Conservation (phyloP, 73 alveolate species). For the Uronychia binucleata region DNA sequence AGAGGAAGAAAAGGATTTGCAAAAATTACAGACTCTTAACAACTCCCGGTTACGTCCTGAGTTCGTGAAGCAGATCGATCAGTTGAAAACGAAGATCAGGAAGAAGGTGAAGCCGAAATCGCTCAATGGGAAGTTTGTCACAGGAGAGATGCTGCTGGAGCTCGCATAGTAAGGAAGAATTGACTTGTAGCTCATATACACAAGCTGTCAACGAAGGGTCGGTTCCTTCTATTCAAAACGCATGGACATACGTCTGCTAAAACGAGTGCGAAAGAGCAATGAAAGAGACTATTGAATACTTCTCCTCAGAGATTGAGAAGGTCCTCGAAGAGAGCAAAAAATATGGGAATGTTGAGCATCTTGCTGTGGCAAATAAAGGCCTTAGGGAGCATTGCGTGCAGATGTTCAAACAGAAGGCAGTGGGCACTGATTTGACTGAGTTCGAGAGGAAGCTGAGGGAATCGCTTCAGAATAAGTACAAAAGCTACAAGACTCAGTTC, state of each 20-base stretch:
- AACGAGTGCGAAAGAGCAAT: conserved; percentile 90
- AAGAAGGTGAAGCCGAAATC: conserved; percentile 94
- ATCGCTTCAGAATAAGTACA: conserved; percentile 22
- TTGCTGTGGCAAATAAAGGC: conserved; percentile 13
- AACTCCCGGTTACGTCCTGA: conserved; percentile 89
- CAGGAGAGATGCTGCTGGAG: conserved; percentile 92
- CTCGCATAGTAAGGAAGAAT: conserved; percentile 41
- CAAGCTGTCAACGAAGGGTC: conserved; percentile 95
- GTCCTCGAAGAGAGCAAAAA: conserved; percentile 21
- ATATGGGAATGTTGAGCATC: not conserved
- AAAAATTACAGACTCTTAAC: conserved; percentile 73
- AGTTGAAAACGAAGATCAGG: conserved; percentile 85
- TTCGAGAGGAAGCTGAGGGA: conserved; percentile 31
- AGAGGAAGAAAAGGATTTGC: conserved; percentile 93
- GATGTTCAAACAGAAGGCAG: conserved; percentile 44
- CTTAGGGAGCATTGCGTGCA: conserved; percentile 23
- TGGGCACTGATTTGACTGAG: conserved; percentile 27
- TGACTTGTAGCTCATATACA: conserved; percentile 74
- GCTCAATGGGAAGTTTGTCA: conserved; percentile 87
- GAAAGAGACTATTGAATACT: conserved; percentile 15
- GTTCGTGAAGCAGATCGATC: conserved; percentile 78
- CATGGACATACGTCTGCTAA: conserved; percentile 96
- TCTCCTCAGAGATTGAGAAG: conserved; percentile 7
- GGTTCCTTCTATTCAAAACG: conserved; percentile 96
- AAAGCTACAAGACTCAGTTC: conserved; percentile 13